These are phyloP conservation scores for Pestalotiopsis sp. DNA, from an alignment of 2,329 filamentous ascomycete genomes.

Conservation along the genomic window DNA sequence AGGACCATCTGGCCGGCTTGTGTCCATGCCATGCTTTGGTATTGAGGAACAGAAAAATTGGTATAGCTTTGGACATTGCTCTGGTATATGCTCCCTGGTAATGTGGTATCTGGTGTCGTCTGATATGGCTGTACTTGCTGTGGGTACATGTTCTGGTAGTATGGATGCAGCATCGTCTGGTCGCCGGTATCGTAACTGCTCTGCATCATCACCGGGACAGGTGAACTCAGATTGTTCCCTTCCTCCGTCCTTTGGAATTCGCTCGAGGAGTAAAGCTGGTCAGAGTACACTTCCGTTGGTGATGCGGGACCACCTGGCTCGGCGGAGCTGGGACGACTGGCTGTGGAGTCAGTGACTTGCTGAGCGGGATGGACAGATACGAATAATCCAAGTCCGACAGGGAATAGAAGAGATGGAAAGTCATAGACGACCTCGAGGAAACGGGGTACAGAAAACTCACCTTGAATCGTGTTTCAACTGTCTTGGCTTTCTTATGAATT, in stretches of 20 bases:
- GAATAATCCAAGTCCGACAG: too few relatives aligned
- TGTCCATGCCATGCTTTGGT: background rate
- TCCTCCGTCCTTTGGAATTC: background rate
- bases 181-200: background rate
- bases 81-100: background rate
- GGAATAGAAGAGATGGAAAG: background rate
- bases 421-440: background rate
- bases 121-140: background rate
- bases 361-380: too few relatives aligned
- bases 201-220: background rate
- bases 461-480: constrained; percentile 24
- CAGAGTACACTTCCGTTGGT: background rate
- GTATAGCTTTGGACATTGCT: background rate
- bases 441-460: constrained; percentile 15
- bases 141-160: background rate
- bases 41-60: background rate
- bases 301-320: background rate
- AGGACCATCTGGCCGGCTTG: background rate
- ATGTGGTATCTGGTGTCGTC: background rate
- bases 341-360: background rate
- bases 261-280: background rate
- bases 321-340: background rate
- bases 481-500: constrained; percentile 30
- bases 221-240: background rate
- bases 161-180: background rate